Evolutionary conservation across 2,329 filamentous ascomycete species (phyloP).

Genomic region (Penicillium thymicola): DNA sequence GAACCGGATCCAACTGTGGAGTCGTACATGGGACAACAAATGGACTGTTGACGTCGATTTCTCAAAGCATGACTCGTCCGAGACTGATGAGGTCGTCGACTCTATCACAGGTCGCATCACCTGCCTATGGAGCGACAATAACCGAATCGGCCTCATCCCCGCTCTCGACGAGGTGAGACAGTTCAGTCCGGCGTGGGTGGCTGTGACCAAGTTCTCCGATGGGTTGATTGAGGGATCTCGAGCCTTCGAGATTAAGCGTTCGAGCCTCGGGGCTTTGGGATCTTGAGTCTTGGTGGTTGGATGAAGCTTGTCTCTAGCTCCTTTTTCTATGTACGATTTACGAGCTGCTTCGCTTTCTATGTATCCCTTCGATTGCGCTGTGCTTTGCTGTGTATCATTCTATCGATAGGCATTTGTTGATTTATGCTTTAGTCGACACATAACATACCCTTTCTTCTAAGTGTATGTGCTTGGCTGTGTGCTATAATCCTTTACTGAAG

Average conservation of each 20-base stretch:
- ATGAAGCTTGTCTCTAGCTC: neutral
- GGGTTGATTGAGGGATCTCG: conserved; percentile 80
- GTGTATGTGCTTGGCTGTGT: neutral
- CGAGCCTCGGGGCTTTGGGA: neutral
- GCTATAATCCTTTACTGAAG: neutral
- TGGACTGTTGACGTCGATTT: conserved; percentile 74
- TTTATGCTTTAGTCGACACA: neutral
- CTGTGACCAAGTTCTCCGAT: conserved; percentile 69
- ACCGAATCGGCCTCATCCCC: conserved; percentile 67
- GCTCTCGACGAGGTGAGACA: conserved; percentile 75
- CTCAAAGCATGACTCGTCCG: conserved; percentile 28
- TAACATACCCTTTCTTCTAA: neutral
- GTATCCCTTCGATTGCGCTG: neutral
- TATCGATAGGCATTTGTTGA: neutral
- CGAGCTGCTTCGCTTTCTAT: neutral
- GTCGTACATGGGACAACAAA: conserved; percentile 69
- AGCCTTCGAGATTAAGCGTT: conserved; percentile 53
- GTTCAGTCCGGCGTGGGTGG: conserved; percentile 77
- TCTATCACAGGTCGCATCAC: conserved; percentile 62
- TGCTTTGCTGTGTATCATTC: neutral
- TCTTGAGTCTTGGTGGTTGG: neutral
- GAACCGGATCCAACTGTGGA: conserved; percentile 73
- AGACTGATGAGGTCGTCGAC: conserved; percentile 26
- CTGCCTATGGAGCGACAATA: conserved; percentile 87
- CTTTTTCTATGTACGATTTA: conserved; percentile 6